These are phyloP conservation scores for Backusella tuberculispora DNA, from an alignment of 192 early-diverging fungal species.

Conservation along the genomic window DNA sequence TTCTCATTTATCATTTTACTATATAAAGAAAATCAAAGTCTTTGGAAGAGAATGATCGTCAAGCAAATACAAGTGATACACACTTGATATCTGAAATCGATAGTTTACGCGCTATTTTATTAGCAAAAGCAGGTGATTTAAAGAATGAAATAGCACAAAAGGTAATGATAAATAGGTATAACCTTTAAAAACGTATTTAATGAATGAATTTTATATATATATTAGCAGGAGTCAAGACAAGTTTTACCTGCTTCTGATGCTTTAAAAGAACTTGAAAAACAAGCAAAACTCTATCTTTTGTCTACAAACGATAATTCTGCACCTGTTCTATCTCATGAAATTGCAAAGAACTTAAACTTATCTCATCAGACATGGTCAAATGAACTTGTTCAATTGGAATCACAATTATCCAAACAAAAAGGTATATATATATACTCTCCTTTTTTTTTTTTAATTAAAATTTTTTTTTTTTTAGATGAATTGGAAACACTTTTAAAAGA, in stretches of 20 bases:
- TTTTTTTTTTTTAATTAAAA: neutral
- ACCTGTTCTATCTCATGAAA: constrained; percentile 20
- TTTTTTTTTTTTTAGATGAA: neutral
- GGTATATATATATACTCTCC: neutral
- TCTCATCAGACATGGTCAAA: constrained; percentile 31
- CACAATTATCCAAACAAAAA: constrained; percentile 32
- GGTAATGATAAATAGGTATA: no score
- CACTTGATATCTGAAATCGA: constrained; percentile 30
- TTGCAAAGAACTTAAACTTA: constrained; percentile 21
- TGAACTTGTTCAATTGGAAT: constrained; percentile 27
- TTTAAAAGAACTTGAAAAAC: constrained; percentile 24
- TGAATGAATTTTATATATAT: no score
- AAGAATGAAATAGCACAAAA: constrained; percentile 20
- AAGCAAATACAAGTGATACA: constrained; percentile 28
- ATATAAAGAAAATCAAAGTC: constrained; percentile 32
- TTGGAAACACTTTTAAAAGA: neutral
- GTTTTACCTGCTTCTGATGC: constrained; percentile 5
- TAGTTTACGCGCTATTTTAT: constrained; percentile 38
- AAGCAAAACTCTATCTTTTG: constrained; percentile 32
- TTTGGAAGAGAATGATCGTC: constrained; percentile 34
- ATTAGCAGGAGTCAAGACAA: neutral
- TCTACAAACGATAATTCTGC: neutral
- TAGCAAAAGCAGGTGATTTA: constrained; percentile 38
- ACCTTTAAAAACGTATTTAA: no score
- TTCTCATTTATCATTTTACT: neutral